Evolutionary conservation across 2,329 filamentous ascomycete genomes (phyloP).

Genomic region (Pyrenophora teres): DNA sequence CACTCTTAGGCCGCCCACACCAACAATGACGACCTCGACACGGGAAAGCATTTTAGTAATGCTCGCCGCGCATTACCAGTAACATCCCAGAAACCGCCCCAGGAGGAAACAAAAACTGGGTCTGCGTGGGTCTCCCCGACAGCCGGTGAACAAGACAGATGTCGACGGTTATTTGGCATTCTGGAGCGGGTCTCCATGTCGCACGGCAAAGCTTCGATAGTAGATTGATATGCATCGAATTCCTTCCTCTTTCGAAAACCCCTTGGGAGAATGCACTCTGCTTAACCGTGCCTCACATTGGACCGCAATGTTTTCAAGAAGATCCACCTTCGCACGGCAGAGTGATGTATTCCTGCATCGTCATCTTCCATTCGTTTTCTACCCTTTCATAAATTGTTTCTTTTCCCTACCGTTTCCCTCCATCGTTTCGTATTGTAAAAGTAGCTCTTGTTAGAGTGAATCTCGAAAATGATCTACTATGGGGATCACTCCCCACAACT

Average conservation of each 20-base stretch:
- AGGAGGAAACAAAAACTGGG: conserved; percentile 8
- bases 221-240: conserved; percentile 5
- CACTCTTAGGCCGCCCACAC: conserved; percentile 8
- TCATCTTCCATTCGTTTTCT: not conserved
- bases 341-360: not conserved
- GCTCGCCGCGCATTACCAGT: conserved; percentile 8
- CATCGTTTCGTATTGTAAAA: not conserved
- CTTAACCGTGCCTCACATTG: not conserved
- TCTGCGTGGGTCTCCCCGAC: conserved; percentile 3
- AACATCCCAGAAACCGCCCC: conserved; percentile 5
- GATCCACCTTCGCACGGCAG: not conserved
- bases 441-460: not conserved
- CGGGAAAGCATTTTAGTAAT: conserved; percentile 3
- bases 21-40: conserved; percentile 2
- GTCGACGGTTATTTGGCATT: conserved; percentile 1
- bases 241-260: conserved; percentile 2
- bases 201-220: conserved; percentile 5
- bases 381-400: not conserved
- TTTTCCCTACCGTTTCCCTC: not conserved
- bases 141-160: conserved; percentile 3
- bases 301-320: not conserved
- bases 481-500: conserved; percentile 10
- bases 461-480: conserved; percentile 8
- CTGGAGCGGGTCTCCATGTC: conserved; percentile 2
- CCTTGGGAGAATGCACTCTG: not conserved